These are phyloP conservation scores for Elymus sibiricus DNA, from an alignment of 176 grass and related monocot species.

Conservation along the genomic window DNA sequence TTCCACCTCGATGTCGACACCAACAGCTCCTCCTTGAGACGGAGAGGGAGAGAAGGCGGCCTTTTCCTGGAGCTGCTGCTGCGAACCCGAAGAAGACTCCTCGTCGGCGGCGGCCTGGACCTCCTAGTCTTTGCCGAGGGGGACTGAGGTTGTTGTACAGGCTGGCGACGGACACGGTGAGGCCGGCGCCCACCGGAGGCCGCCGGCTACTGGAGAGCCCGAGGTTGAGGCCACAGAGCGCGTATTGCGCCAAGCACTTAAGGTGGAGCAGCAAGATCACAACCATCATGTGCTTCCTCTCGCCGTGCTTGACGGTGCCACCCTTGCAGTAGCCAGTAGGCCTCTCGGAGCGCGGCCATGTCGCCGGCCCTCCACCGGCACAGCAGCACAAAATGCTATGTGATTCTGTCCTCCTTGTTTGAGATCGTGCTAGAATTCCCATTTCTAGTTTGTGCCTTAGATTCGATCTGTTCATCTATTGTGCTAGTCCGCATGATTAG, in stretches of 20 bases:
- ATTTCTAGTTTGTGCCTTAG: too few relatives aligned
- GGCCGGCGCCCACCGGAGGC: constrained; percentile 50
- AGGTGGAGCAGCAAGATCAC: constrained; percentile 59
- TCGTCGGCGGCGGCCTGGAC: constrained; percentile 32
- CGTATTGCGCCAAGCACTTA: constrained; percentile 78
- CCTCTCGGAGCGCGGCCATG: constrained; percentile 40
- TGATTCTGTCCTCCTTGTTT: too few relatives aligned
- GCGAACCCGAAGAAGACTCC: background rate
- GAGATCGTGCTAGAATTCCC: too few relatives aligned
- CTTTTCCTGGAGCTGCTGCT: constrained; percentile 15
- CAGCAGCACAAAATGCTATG: constrained; percentile 39
- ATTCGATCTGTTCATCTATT: too few relatives aligned
- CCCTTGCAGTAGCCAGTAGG: constrained; percentile 54
- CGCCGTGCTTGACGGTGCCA: constrained; percentile 40
- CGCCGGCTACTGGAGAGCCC: constrained; percentile 32
- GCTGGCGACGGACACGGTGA: constrained; percentile 50
- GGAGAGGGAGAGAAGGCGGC: constrained; percentile 16
- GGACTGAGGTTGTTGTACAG: constrained; percentile 63
- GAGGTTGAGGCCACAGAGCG: constrained; percentile 63
- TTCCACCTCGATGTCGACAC: background rate
- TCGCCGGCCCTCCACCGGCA: constrained; percentile 56
- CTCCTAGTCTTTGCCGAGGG: constrained; percentile 70
- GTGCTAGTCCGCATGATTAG: too few relatives aligned
- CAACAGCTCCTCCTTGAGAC: too few relatives aligned
- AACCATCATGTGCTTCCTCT: constrained; percentile 73